Conservation (phyloP, 1,284 basidiomycete species). For the Phaffia rhodozyma region DNA sequence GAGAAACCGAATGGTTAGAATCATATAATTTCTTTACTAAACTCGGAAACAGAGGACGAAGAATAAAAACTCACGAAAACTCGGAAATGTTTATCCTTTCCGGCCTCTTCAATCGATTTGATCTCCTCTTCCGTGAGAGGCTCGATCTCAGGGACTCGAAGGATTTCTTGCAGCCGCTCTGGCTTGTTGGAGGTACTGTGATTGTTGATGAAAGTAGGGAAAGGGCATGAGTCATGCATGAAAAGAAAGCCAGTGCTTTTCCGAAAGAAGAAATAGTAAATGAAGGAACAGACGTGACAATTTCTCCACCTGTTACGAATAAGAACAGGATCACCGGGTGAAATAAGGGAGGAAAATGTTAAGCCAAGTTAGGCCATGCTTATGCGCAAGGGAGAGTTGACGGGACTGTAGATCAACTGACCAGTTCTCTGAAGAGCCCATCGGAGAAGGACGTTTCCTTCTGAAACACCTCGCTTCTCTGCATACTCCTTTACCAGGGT, state of each 20-base stretch:
- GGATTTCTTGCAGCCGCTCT: conserved; percentile 53
- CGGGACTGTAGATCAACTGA: not conserved
- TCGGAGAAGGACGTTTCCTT: conserved; percentile 30
- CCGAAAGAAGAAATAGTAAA: conserved; percentile 1
- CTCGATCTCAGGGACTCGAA: conserved; percentile 35
- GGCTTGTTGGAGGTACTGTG: conserved; percentile 50
- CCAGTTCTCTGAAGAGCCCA: conserved; percentile 31
- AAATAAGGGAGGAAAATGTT: no score
- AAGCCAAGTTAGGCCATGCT: no score
- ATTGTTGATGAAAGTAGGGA: no score
- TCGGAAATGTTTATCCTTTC: conserved; percentile 26
- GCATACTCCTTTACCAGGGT: conserved; percentile 44
- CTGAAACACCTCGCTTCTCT: conserved; percentile 25
- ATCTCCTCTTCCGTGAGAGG: conserved; percentile 26
- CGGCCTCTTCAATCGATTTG: conserved; percentile 25
- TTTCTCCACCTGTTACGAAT: not conserved
- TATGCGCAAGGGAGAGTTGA: no score
- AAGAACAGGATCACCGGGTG: no score
- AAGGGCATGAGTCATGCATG: no score
- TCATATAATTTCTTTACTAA: not conserved
- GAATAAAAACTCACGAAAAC: conserved; percentile 21
- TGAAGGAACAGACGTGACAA: conserved; percentile 3
- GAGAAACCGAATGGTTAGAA: not conserved
- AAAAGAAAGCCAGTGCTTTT: not conserved
- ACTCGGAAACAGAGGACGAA: not conserved